Conservation (phyloP, 1,284 basidiomycete genomes). For the Mycena sp. region DNA sequence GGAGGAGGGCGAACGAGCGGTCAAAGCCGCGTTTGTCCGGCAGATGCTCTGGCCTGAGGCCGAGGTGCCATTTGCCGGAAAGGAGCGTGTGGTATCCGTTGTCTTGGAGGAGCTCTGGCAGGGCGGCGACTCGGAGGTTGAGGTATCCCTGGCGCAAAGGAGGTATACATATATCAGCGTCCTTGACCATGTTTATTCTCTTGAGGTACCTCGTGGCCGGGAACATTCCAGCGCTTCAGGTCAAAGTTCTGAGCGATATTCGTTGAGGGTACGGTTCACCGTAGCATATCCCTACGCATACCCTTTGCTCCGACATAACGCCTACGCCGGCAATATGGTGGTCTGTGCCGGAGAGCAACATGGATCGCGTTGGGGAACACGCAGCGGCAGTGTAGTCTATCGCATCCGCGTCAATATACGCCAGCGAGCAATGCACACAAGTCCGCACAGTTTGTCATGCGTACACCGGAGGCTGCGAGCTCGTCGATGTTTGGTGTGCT, state of each 20-base stretch:
- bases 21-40: slow-evolving; percentile 34
- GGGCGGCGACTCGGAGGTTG: slow-evolving; percentile 33
- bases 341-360: slow-evolving; percentile 34
- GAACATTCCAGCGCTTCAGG: slow-evolving; percentile 16
- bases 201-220: slow-evolving; percentile 17
- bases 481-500: slow-evolving; percentile 33
- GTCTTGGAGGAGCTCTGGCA: slow-evolving; percentile 34
- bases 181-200: too few relatives aligned
- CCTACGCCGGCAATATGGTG: slow-evolving; percentile 34
- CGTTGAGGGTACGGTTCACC: neutral
- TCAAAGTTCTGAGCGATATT: slow-evolving; percentile 28
- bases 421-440: slow-evolving; percentile 28
- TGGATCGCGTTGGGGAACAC: slow-evolving; percentile 32
- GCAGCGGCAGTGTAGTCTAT: neutral
- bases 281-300: neutral
- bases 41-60: slow-evolving; percentile 26
- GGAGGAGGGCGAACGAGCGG: slow-evolving; percentile 32
- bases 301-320: neutral
- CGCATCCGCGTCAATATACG: neutral
- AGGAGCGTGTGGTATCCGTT: slow-evolving; percentile 35
- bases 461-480: slow-evolving; percentile 29
- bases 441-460: slow-evolving; percentile 31
- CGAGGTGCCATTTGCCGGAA: slow-evolving; percentile 37
- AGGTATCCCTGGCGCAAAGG: slow-evolving; percentile 24
- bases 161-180: too few relatives aligned